Evolutionary conservation across 2,329 filamentous ascomycete species (phyloP), one percentile per base, ranked within the genome.

Genomic region (Aspergillus pseudoglaucus): DNA sequence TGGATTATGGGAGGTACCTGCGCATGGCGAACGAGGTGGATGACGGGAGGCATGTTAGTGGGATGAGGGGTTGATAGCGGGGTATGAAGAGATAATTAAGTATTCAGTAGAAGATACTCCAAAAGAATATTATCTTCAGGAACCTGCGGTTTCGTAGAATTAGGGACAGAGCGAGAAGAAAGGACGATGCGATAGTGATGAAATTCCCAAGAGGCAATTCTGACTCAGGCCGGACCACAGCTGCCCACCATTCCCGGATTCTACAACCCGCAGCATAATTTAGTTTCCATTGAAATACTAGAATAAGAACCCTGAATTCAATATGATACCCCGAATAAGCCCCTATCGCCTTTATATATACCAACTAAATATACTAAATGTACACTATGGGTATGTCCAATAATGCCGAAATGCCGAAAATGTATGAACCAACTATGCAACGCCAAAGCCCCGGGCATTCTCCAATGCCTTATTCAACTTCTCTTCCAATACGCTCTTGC

Each of bases 361-460:
- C n/a, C 25, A 12, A 30, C 9, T 30, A 30, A 30, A 30, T 30
- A 30, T 30, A 30, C 25, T 12, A 37, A 37, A 37, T 37, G 18
- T 39, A 39, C 37, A 39, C 17, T 30, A 18, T 18, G 37, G 37
- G 15, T 39, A 39, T 39, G 37, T 18, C 14, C 33, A 35, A 35
- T 35, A n/a, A 39, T 39, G 15, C 37, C 17, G 18, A 20, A 18
- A 39, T 18, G 18, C 15, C 8, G 37, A 14, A 39, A 22, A 12
- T 10, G 1, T 18, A 39, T 6, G 10, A 20, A 39, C 17, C 18
- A 18, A 39, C 9, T 57, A 90, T 53, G 85, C 83, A 74, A 88
- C 87, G 18, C 91, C 93, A 72, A 97, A 97, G 0, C 93, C 91
- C 61, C 87, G 84, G 6, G 86, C 83, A 68, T 96, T 93, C 69